These are phyloP conservation scores for Penicillium soppii DNA, from an alignment of 495 filamentous ascomycete genomes.

Conservation along the genomic window DNA sequence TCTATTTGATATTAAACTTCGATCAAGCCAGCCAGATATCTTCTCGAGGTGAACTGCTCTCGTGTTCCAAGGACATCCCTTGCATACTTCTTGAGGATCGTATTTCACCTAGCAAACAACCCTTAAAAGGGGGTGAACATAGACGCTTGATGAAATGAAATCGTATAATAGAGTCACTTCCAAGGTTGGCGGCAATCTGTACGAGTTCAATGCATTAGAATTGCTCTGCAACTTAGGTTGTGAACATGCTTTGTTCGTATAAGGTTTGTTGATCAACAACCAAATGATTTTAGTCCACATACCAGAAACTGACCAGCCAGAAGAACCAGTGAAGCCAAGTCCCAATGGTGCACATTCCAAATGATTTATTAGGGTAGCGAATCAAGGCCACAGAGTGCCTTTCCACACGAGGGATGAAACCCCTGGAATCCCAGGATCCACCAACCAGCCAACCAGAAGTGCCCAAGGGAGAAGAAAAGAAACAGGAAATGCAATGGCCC, in stretches of 20 bases:
- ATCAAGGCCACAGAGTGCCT: not conserved
- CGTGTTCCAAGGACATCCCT: too few relatives aligned
- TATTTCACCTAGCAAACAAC: too few relatives aligned
- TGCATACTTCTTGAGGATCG: too few relatives aligned
- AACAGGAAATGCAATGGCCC: not conserved
- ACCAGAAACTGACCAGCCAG: not conserved
- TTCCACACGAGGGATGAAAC: slow-evolving; percentile 5
- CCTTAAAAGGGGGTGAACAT: too few relatives aligned
- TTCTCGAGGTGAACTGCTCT: too few relatives aligned
- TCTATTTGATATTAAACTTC: too few relatives aligned
- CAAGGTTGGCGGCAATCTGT: too few relatives aligned
- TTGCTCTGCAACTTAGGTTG: too few relatives aligned
- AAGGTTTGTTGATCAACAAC: not conserved
- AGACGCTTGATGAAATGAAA: too few relatives aligned
- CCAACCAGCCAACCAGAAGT: not conserved
- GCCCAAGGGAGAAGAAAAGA: slow-evolving; percentile 4
- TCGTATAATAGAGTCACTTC: too few relatives aligned
- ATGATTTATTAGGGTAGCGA: not conserved
- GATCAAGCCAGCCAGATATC: too few relatives aligned
- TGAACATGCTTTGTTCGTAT: not conserved
- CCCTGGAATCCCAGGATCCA: slow-evolving; percentile 12
- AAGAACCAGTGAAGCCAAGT: not conserved
- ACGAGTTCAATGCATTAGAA: too few relatives aligned
- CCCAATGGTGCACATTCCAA: slow-evolving; percentile 2
- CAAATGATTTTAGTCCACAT: not conserved